Conservation (phyloP, 2,329 filamentous ascomycete species). For the Penicillium sp. region DNA sequence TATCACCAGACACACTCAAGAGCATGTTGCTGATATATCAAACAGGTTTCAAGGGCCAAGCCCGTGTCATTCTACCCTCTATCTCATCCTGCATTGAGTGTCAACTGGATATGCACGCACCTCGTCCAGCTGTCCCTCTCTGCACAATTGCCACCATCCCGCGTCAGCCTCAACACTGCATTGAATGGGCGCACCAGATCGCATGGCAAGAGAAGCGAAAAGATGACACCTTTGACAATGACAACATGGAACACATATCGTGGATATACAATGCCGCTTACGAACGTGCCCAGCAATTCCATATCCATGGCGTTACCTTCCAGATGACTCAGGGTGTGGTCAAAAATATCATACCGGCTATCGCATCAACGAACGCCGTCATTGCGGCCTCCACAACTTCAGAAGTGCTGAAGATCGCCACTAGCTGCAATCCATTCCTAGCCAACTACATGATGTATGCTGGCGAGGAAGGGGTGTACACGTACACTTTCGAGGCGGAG, state of each 20-base stretch:
- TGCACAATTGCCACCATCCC: slow-evolving; percentile 95
- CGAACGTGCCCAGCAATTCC: slow-evolving; percentile 72
- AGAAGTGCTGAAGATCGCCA: slow-evolving; percentile 90
- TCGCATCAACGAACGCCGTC: slow-evolving; percentile 94
- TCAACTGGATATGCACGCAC: slow-evolving; percentile 95
- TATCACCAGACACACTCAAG: neutral
- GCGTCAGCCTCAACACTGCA: slow-evolving; percentile 91
- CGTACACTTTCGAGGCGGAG: slow-evolving; percentile 91
- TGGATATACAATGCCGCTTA: slow-evolving; percentile 88
- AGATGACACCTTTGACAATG: slow-evolving; percentile 80
- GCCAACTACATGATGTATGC: slow-evolving; percentile 99
- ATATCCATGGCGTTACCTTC: slow-evolving; percentile 87
- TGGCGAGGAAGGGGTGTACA: slow-evolving; percentile 90
- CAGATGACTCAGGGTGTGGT: slow-evolving; percentile 92
- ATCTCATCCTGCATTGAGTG: slow-evolving; percentile 96
- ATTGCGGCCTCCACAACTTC: slow-evolving; percentile 94
- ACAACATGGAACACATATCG: slow-evolving; percentile 92
- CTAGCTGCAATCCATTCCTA: slow-evolving; percentile 68
- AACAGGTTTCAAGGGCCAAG: slow-evolving; percentile 86
- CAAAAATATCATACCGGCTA: slow-evolving; percentile 98
- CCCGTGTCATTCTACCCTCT: slow-evolving; percentile 81
- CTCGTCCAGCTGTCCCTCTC: slow-evolving; percentile 88
- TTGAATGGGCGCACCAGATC: slow-evolving; percentile 98
- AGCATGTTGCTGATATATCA: slow-evolving; percentile 12
- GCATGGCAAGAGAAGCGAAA: slow-evolving; percentile 85